A percentile compares a stretch with the other conserved stretches of the same genome.
phyloP scores from a whole-genome alignment of 768 basidiomycete genomes.

The Tricholoma saponaceum region DNA sequence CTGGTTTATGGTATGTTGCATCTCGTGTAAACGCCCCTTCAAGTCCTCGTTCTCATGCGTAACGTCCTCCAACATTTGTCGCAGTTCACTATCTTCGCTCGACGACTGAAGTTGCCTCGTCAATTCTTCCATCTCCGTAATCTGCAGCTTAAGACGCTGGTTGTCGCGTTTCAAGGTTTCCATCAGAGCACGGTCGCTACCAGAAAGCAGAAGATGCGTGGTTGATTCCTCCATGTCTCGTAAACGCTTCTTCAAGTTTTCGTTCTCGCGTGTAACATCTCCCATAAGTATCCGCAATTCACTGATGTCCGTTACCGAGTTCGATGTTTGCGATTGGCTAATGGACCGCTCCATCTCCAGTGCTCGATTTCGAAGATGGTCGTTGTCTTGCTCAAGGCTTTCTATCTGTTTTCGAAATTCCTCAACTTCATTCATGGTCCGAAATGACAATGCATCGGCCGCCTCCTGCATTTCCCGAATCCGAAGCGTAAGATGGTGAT shows the following conservation, averaged over 20 bases:
- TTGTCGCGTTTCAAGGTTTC: constrained; percentile 34
- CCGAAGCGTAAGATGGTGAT: constrained; percentile 17
- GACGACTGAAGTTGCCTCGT: constrained; percentile 26
- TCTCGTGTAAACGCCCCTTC: constrained; percentile 27
- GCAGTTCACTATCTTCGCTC: constrained; percentile 21
- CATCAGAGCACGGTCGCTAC: constrained; percentile 22
- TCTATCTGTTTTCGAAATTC: constrained; percentile 20
- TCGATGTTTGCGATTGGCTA: constrained; percentile 16
- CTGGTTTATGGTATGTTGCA: constrained; percentile 5
- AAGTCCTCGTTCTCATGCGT: constrained; percentile 33
- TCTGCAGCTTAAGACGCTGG: constrained; percentile 22
- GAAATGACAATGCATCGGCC: constrained; percentile 14
- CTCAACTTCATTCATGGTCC: constrained; percentile 9
- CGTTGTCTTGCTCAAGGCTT: constrained; percentile 24
- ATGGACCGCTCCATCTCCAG: constrained; percentile 29
- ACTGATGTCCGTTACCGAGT: constrained; percentile 21
- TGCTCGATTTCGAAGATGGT: constrained; percentile 23
- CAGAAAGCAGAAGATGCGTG: constrained; percentile 30
- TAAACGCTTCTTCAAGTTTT: constrained; percentile 29
- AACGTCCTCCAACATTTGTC: constrained; percentile 21
- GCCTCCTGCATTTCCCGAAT: constrained; percentile 17
- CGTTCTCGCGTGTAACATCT: constrained; percentile 39
- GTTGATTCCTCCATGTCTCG: constrained; percentile 33
- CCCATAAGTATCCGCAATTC: constrained; percentile 33
- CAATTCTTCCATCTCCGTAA: constrained; percentile 30